Base-by-base conservation (phyloP, 352 stramenopile species). In the Phytophthora chlamydospora region DNA sequence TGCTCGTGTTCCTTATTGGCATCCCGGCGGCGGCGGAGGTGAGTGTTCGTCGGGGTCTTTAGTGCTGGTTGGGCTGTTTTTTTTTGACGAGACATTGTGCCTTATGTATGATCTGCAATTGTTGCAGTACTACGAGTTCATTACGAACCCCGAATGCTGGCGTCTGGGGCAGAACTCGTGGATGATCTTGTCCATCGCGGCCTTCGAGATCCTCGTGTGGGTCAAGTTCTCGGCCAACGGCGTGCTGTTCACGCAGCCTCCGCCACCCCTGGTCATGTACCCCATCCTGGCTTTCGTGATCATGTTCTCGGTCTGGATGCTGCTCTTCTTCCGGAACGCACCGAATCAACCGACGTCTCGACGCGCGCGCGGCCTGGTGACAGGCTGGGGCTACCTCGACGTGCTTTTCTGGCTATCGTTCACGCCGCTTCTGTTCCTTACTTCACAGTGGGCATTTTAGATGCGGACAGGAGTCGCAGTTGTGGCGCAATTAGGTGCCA, bases 401-500 rank as follows among this genome's bases (percentile, higher is more conserved):
- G 75, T 95, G 51, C 82, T 95, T 27, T 96, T 96, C 66, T 93
- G 88, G 79, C 50, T 85, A 11, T 93, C 85, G 0, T 96, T 96
- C 63, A 70, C 75, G 19, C 88, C 88, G n/a, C 65, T 96, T 43
- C 44, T 88, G 21, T 71, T 89, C 42, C 74, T 96, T 12, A 75
- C 84, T 13, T 87, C 85, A 14, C 88, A 96, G 68, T 96, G 88
- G 88, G 88, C 85, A 17, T 95, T 82, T 67, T 95, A 62, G 27
- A 13, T 14, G 39, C 14, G 13, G n/a, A 31, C 16, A 39, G 31
- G 8, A 11, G 24, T 12, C 21, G 12, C 13, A 34, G 13, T n/a
- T n/a, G n/a, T n/a, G n/a, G n/a, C n/a, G n/a, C 11, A 12, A 48
- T 35, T 5, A 33, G 24, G 42, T 29, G 24, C 39, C 34, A 39